Conservation (phyloP, 495 filamentous ascomycete species). For the Aspergillus bridgeri region DNA sequence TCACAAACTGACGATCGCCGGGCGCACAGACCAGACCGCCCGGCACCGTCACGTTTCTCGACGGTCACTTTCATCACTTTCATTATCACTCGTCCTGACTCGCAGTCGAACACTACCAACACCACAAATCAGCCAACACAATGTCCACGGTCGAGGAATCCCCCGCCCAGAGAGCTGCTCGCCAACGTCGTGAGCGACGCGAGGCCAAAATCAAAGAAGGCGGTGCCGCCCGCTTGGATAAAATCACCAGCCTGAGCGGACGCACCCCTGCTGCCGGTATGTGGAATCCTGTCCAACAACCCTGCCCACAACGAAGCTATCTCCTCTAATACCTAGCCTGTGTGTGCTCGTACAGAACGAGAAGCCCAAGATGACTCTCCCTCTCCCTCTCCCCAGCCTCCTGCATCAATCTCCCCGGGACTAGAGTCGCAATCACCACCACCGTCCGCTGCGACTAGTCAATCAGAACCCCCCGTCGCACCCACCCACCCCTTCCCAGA, state of each 20-base stretch:
- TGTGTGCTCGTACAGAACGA: background rate
- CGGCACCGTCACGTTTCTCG: no score
- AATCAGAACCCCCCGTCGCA: background rate
- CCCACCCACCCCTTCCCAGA: background rate
- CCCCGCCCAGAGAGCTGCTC: slow-evolving; percentile 65
- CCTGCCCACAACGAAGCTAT: background rate
- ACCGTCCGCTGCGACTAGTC: background rate
- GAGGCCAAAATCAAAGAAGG: slow-evolving; percentile 87
- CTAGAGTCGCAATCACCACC: slow-evolving; percentile 12
- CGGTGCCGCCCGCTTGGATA: slow-evolving; percentile 73
- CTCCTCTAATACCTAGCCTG: background rate
- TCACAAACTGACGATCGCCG: no score
- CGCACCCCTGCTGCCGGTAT: slow-evolving; percentile 49
- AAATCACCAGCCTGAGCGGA: slow-evolving; percentile 77
- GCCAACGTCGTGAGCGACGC: slow-evolving; percentile 81
- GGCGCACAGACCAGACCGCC: no score
- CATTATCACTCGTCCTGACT: background rate
- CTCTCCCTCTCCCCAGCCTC: slow-evolving; percentile 24
- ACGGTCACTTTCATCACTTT: background rate
- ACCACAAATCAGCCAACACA: background rate
- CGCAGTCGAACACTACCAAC: no score
- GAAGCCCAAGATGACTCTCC: slow-evolving; percentile 19
- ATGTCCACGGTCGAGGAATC: slow-evolving; percentile 50
- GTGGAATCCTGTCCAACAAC: slow-evolving; percentile 4
- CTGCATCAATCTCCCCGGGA: slow-evolving; percentile 17